A percentile compares a stretch with the other conserved stretches of the same genome.
These are phyloP conservation scores for Cyberlindnera nakhonratchasimensis DNA, from an alignment of 805 yeast genomes.

Conservation along the genomic window DNA sequence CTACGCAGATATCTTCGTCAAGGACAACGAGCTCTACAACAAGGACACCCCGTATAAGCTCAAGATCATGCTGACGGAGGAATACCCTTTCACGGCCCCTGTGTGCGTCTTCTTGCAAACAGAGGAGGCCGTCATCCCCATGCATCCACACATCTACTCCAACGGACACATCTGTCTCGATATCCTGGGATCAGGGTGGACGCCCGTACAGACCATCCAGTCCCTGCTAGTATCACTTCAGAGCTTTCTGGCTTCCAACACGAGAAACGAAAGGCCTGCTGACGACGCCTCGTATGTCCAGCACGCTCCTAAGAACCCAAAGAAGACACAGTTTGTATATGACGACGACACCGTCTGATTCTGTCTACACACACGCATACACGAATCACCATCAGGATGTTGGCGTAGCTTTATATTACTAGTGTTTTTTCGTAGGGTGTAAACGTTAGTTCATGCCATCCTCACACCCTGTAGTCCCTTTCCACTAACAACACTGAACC, in stretches of 20 bases:
- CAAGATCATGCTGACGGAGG: constrained; percentile 38
- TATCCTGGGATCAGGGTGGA: constrained; percentile 45
- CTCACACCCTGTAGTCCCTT: constrained; percentile 36
- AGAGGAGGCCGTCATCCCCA: constrained; percentile 40
- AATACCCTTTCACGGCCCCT: constrained; percentile 60
- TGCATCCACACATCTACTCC: constrained; percentile 72
- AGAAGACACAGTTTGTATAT: constrained; percentile 45
- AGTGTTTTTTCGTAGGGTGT: too few relatives aligned
- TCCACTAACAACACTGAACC: constrained; percentile 63
- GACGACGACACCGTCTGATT: constrained; percentile 50
- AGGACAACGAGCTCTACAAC: constrained; percentile 35
- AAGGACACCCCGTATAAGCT: constrained; percentile 37
- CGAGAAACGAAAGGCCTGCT: constrained; percentile 47
- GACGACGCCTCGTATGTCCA: constrained; percentile 49
- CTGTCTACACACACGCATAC: too few relatives aligned
- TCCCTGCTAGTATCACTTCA: constrained; percentile 55
- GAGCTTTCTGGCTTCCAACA: constrained; percentile 56
- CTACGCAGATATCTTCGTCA: constrained; percentile 37
- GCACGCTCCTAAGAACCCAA: constrained; percentile 58
- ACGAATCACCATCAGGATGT: too few relatives aligned
- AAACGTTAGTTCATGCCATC: background rate
- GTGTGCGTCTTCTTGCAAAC: constrained; percentile 47
- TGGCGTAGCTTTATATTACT: background rate
- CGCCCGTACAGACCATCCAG: constrained; percentile 33
- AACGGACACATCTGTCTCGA: constrained; percentile 79